Evolutionary conservation across 1,139 yeast species (phyloP).

Genomic region (Geotrichum aggregatum): DNA sequence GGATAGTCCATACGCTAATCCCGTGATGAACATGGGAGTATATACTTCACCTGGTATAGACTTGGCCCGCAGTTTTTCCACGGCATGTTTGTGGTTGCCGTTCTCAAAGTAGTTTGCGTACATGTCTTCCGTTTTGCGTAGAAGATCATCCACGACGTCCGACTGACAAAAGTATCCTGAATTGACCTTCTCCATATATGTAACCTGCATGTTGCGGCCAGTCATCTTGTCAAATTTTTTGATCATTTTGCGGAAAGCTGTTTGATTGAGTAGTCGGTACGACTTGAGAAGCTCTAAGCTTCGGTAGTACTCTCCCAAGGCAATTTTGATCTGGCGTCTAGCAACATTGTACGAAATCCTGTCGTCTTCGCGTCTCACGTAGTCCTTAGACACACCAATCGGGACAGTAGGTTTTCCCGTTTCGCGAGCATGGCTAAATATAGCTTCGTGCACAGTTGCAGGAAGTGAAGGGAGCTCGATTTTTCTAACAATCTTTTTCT

Average conservation of each 20-base stretch:
- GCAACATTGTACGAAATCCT: slow-evolving; percentile 58
- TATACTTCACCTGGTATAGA: slow-evolving; percentile 40
- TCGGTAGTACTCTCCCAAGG: slow-evolving; percentile 74
- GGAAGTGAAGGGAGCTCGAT: slow-evolving; percentile 39
- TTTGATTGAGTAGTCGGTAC: slow-evolving; percentile 70
- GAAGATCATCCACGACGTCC: slow-evolving; percentile 60
- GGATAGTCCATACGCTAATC: slow-evolving; percentile 65
- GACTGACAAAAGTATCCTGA: slow-evolving; percentile 58
- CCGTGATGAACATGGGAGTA: slow-evolving; percentile 40
- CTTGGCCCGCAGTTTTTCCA: slow-evolving; percentile 62
- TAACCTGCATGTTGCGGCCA: slow-evolving; percentile 45
- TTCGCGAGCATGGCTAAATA: slow-evolving; percentile 9
- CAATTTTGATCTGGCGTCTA: slow-evolving; percentile 67
- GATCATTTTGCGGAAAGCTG: slow-evolving; percentile 82
- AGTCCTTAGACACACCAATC: slow-evolving; percentile 11
- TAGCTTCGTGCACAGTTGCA: slow-evolving; percentile 12
- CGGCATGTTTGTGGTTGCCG: slow-evolving; percentile 68
- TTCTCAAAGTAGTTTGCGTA: slow-evolving; percentile 65
- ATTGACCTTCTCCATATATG: slow-evolving; percentile 58
- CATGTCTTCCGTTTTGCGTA: slow-evolving; percentile 60
- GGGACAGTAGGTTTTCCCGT: background rate
- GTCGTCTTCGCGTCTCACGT: slow-evolving; percentile 22
- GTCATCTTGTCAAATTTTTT: slow-evolving; percentile 85
- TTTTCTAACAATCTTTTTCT: slow-evolving; percentile 25
- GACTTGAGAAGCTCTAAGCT: slow-evolving; percentile 73